Percentiles rank a stretch among this genome's conserved stretches.
These are phyloP conservation scores for Nemania diffusa DNA, from an alignment of 2,329 filamentous ascomycete genomes.

Conservation along the genomic window DNA sequence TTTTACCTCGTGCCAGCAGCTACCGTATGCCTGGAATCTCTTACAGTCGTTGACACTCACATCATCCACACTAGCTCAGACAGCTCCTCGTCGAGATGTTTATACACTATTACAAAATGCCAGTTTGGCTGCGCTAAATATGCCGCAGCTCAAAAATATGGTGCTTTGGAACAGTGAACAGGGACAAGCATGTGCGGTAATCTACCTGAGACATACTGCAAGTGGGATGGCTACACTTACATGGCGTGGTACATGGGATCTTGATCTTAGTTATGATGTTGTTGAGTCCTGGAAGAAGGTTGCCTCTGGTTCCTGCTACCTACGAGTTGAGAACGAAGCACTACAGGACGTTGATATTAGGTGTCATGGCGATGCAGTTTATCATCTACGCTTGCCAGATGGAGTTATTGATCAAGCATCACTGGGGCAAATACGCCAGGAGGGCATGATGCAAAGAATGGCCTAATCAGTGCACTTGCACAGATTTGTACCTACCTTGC, in stretches of 20 bases:
- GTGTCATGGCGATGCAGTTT: slow-evolving; percentile 19
- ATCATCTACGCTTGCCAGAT: slow-evolving; percentile 14
- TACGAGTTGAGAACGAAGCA: slow-evolving; percentile 2
- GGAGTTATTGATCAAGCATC: slow-evolving; percentile 20
- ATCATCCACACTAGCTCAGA: slow-evolving; percentile 40
- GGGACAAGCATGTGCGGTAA: slow-evolving; percentile 21
- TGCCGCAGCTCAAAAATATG: slow-evolving; percentile 20
- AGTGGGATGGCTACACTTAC: slow-evolving; percentile 12
- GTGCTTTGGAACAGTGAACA: slow-evolving; percentile 20
- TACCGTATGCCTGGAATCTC: slow-evolving; percentile 42
- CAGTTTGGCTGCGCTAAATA: slow-evolving; percentile 19
- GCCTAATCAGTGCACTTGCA: slow-evolving; percentile 19
- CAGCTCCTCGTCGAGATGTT: slow-evolving; percentile 7
- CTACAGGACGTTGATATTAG: slow-evolving; percentile 14
- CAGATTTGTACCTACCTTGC: slow-evolving; percentile 15
- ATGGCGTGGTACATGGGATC: slow-evolving; percentile 20
- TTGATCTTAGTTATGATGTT: slow-evolving; percentile 7
- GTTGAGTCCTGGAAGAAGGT: slow-evolving; percentile 15
- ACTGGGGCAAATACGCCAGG: slow-evolving; percentile 15
- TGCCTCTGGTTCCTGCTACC: slow-evolving; percentile 10
- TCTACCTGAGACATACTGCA: slow-evolving; percentile 9
- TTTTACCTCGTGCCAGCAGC: slow-evolving; percentile 39
- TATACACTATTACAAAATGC: slow-evolving; percentile 19
- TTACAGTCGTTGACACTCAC: slow-evolving; percentile 49
- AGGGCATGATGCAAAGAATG: slow-evolving; percentile 21